A percentile compares a stretch with the other conserved stretches of the same genome.
Conservation (phyloP, 2,329 filamentous ascomycete genomes). For the Apiospora marii region DNA sequence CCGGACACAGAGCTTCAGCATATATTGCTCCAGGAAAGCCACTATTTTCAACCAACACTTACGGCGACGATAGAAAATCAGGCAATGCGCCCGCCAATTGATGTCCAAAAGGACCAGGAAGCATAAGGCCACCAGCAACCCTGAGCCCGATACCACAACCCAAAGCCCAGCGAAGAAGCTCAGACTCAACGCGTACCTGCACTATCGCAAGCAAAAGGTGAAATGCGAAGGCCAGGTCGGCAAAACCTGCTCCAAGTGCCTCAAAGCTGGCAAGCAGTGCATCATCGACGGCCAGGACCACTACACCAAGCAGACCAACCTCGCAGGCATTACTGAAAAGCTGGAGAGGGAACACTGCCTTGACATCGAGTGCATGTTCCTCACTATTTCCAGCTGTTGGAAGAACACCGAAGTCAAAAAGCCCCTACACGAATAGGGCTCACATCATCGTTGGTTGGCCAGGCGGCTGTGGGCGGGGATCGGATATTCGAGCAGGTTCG, state of each 20-base stretch:
- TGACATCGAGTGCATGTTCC: neutral
- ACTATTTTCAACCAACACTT: no score
- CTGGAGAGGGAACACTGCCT: neutral
- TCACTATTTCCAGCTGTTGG: no score
- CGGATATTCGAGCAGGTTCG: no score
- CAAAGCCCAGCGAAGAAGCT: neutral
- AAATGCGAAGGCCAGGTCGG: neutral
- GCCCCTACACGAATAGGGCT: no score
- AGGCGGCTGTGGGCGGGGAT: no score
- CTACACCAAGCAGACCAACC: neutral
- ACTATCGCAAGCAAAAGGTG: neutral
- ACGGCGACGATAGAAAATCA: no score
- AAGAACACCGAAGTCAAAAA: no score
- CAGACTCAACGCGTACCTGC: neutral
- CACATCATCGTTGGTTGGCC: no score
- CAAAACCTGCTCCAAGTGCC: neutral
- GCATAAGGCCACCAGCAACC: neutral
- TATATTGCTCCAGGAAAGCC: no score
- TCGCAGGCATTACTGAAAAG: neutral
- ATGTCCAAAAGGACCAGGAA: no score
- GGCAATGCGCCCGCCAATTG: no score
- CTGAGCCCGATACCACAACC: neutral
- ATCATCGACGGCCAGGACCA: conserved; percentile 2
- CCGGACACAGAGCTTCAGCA: no score
- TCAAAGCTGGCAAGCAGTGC: neutral